Evolutionary conservation across 805 yeast species (phyloP).

Genomic region (Nakazawaea molendinolei): DNA sequence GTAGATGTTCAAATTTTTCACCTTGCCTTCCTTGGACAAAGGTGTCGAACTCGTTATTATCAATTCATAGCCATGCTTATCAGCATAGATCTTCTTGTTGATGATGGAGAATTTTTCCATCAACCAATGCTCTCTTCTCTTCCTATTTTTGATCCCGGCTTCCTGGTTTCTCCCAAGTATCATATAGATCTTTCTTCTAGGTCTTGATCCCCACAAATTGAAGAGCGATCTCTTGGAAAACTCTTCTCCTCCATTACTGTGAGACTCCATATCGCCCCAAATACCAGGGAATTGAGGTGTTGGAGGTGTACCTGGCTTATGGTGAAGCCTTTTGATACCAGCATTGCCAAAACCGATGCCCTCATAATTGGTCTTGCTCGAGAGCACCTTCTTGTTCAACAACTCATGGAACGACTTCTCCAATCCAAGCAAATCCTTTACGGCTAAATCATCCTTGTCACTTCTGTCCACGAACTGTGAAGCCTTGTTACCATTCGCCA

Average conservation of each 20-base stretch:
- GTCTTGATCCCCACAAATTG: slow-evolving; percentile 5
- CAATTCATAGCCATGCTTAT: slow-evolving; percentile 40
- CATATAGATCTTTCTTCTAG: slow-evolving; percentile 27
- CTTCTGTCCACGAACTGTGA: background rate
- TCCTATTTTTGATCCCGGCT: slow-evolving; percentile 33
- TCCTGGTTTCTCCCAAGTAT: slow-evolving; percentile 33
- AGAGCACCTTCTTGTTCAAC: slow-evolving; percentile 19
- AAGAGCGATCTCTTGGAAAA: background rate
- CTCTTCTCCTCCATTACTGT: background rate
- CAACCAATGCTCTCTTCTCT: slow-evolving; percentile 34
- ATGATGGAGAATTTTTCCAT: slow-evolving; percentile 41
- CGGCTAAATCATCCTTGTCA: slow-evolving; percentile 8
- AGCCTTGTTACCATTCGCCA: too few species aligned
- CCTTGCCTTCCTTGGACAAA: slow-evolving; percentile 16
- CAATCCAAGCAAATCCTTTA: slow-evolving; percentile 10
- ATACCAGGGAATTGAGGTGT: slow-evolving; percentile 21
- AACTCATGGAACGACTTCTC: slow-evolving; percentile 17
- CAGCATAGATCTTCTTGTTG: slow-evolving; percentile 42
- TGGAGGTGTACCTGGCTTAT: slow-evolving; percentile 24
- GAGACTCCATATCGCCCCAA: slow-evolving; percentile 13
- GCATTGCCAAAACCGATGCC: slow-evolving; percentile 15
- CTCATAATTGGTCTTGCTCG: slow-evolving; percentile 14
- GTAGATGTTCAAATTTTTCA: slow-evolving; percentile 33
- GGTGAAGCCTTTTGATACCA: slow-evolving; percentile 12
- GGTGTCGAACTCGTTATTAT: slow-evolving; percentile 24